Evolutionary conservation across 768 basidiomycete species (phyloP), one percentile per base, ranked within the genome.

Genomic region (Lactifluus subvellereus): DNA sequence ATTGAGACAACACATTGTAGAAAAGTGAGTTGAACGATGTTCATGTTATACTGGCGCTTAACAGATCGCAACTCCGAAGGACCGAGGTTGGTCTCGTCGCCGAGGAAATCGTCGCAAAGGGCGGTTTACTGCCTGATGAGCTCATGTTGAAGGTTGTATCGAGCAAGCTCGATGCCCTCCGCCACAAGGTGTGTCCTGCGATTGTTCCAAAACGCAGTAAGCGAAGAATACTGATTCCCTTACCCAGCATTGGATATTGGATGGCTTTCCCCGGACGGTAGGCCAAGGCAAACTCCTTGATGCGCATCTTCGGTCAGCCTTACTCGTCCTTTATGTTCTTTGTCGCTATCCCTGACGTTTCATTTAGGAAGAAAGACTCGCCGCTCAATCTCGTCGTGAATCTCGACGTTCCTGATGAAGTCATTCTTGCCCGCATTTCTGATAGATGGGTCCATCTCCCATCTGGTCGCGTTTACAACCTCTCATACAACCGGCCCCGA

Each of bases 241-340:
- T 64, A 54, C 60, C 8, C 64, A 94, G 89, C 87, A 90, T 70
- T 95, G 94, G 94, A 88, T 96, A 66, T 73, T 95, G 49, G 94
- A 96, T 67, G 94, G 94, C 33, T 95, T 96, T 70, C 94, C 94
- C 56, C 86, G 94, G 42, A 96, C 93, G 11, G 75, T 93, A 2
- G 83, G 80, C n/a, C 94, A 96, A 73, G 92, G 88, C 3, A 78
- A 84, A 71, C 78, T 93, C 50, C 79, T 96, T 9, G 89, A 95
- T 74, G 76, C 78, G 20, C 83, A 91, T 73, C 82, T 95, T 56
- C 80, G 80, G 88, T 89, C 67, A 43, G 83, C 73, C 35, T 47
- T 42, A 40, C 52, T 57, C 38, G 38, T 37, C 32, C 33, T 48
- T 30, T 33, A 9, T 3, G 8, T 6, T 43, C 1, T 37, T 13